Base-by-base conservation (phyloP, 2,329 filamentous ascomycete genomes). In the Exophiala spinifera region DNA sequence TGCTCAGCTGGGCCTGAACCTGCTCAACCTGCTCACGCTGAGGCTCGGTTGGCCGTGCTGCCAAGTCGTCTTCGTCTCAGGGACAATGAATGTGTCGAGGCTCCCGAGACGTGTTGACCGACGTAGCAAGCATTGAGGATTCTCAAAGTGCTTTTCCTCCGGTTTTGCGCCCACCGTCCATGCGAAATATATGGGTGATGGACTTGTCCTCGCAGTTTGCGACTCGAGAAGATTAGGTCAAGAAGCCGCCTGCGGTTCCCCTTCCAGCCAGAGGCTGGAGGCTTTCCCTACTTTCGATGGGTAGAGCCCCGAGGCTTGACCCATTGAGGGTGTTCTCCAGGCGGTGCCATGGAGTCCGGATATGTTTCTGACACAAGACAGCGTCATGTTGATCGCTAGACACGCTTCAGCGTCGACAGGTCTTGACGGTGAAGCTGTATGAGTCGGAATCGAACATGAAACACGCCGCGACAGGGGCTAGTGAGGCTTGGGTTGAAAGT, bases 61-160 rank as follows among this genome's bases (percentile, higher is more conserved):
- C 39, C 49, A 37, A 51, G 49, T 51, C 28, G 49, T 25, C 23
- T 25, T 3, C n/a, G n/a, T n/a, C 49, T 51, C 40, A 36, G 36
- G 36, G 4, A 39, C n/a, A 19, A 39, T 39, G 17, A 19, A 39
- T 39, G 17, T 19, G 36, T 39, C 36, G 36, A 39, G 13, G 7
- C 14, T 39, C 15, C 36, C 36, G 36, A 39, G 36, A 39, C 17
- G 15, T 15, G n/a, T n/a, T 15, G 36, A 39, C 15, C 17, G 17
- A 39, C 17, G 17, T 10, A 39, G 36, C 36, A 39, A 39, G 36
- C 36, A 39, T 39, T n/a, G n/a, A 39, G 14, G 8, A 39, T 39
- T 15, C 4, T 39, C 4, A 15, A 15, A n/a, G n/a, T n/a, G 11
- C 17, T 39, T 6, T 13, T 39, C 17, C 13, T 11, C 11, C 4